phyloP scores from a whole-genome alignment of 2,329 filamentous ascomycete genomes.

The Colletotrichum costaricense region DNA sequence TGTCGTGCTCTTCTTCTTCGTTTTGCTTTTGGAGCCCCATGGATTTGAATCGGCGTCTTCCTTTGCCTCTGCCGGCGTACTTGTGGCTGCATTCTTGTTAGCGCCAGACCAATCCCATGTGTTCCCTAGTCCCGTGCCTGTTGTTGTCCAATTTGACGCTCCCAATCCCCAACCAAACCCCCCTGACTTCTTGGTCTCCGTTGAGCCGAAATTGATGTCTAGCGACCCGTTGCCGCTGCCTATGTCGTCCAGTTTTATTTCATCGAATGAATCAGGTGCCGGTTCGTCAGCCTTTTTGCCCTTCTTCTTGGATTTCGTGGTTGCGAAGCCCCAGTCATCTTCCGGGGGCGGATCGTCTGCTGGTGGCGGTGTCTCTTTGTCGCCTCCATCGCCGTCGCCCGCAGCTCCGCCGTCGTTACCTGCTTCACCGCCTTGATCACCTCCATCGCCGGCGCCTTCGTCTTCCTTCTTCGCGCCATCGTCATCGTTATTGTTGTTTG shows the following conservation, averaged over 20 bases:
- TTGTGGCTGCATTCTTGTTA: constrained; percentile 45
- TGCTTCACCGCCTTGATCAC: constrained; percentile 41
- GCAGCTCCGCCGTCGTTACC: constrained; percentile 30
- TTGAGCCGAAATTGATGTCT: constrained; percentile 65
- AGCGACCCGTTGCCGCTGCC: constrained; percentile 58
- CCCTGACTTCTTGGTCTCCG: constrained; percentile 52
- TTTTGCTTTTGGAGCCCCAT: constrained; percentile 61
- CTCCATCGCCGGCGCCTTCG: constrained; percentile 47
- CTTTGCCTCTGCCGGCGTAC: constrained; percentile 51
- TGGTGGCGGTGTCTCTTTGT: constrained; percentile 40
- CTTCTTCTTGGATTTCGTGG: constrained; percentile 66
- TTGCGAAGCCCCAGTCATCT: constrained; percentile 63
- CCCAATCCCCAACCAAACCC: constrained; percentile 68
- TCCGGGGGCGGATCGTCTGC: constrained; percentile 55
- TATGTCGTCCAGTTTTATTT: constrained; percentile 73
- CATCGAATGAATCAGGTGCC: constrained; percentile 65
- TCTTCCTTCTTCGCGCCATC: constrained; percentile 52
- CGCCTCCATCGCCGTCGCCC: constrained; percentile 40
- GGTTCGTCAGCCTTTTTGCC: constrained; percentile 56
- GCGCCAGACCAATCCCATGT: constrained; percentile 56
- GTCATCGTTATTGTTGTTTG: constrained; percentile 53
- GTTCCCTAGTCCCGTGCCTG: constrained; percentile 48
- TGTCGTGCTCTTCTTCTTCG: constrained; percentile 60
- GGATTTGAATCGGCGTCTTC: constrained; percentile 57
- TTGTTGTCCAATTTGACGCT: constrained; percentile 63